Percentiles rank a stretch among this genome's conserved stretches.
These are phyloP conservation scores for Aureobasidium lini DNA, from an alignment of 2,329 filamentous ascomycete species.

Conservation along the genomic window DNA sequence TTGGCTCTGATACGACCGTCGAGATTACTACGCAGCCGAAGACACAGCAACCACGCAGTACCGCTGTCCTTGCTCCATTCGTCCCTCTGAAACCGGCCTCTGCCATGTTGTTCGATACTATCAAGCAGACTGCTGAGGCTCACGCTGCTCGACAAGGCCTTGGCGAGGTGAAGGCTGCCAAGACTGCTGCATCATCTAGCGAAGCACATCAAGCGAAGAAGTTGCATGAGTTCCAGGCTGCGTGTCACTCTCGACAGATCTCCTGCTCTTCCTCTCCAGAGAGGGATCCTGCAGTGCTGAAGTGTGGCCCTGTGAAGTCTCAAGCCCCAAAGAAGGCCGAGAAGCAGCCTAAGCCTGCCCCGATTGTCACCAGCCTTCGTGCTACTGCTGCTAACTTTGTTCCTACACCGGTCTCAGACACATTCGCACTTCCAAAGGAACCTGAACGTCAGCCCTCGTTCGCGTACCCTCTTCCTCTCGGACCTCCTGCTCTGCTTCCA, in stretches of 20 bases:
- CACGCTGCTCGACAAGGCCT: neutral
- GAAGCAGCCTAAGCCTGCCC: neutral
- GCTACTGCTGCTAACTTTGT: constrained; percentile 15
- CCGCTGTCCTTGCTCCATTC: neutral
- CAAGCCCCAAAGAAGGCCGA: neutral
- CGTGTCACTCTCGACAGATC: neutral
- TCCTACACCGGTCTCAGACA: neutral
- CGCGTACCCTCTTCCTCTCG: neutral
- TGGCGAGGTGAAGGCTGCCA: neutral
- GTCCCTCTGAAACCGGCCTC: neutral
- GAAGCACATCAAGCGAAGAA: neutral
- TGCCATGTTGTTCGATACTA: neutral
- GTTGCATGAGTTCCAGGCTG: neutral
- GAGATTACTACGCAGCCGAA: neutral
- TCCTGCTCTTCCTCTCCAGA: neutral
- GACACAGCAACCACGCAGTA: neutral
- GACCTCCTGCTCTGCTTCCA: neutral
- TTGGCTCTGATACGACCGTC: neutral
- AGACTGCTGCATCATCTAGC: neutral
- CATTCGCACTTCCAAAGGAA: neutral
- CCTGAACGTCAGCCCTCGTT: neutral
- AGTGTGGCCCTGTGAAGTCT: neutral
- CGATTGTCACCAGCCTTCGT: constrained; percentile 11
- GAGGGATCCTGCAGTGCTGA: neutral
- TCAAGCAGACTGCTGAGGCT: neutral